Base-by-base conservation (phyloP, 2,329 filamentous ascomycete genomes). In the Aspergillus terreus region DNA sequence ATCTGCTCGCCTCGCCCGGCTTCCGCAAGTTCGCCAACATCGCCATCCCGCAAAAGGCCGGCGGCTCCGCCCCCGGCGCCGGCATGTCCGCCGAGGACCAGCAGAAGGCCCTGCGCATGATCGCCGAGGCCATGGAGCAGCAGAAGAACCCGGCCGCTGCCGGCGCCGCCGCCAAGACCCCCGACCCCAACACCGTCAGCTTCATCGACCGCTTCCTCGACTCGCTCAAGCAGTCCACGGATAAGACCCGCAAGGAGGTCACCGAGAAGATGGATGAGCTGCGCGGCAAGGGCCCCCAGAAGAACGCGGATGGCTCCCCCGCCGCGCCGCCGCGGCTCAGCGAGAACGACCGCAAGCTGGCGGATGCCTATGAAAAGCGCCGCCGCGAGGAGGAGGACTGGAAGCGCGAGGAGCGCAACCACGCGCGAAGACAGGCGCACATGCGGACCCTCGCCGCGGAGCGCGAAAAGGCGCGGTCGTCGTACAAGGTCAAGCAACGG, bases 1-100 rank as follows among this genome's bases (percentile, higher is more conserved):
- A 65, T 44, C 47, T 79, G 3, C 69, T 82, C 54, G 71, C 73
- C 55, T 68, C 58, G 32, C 45, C 53, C 5, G 44, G 10, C 7
- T 68, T 73, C 61, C 69, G 72, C 35, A 51, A 52, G 12, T 46
- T 54, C 12, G 51, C 63, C 45, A 58, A 61, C 6, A 59, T 75
- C 47, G 54, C 63, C 4, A 56, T 62, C 10, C 48, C 62, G 25
- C 51, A 46, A 19, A 27, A 35, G 12, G 36, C 12, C 30, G 21
- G 17, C 27, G 35, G 36, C 40, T 32, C 47, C 44, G 44, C n/a
- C 6, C 15, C 11, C 30, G 17, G 17, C 30, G 41, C 32, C 32
- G 23, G 47, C 46, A 41, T 21, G 15, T 12, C 35, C 21, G 21
- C 33, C 10, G 48, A n/a, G 15, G 41, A 53, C 17, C 41, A 52